phyloP scores from a whole-genome alignment of 495 filamentous ascomycete genomes.

The Penicillium dipodomyicola region DNA sequence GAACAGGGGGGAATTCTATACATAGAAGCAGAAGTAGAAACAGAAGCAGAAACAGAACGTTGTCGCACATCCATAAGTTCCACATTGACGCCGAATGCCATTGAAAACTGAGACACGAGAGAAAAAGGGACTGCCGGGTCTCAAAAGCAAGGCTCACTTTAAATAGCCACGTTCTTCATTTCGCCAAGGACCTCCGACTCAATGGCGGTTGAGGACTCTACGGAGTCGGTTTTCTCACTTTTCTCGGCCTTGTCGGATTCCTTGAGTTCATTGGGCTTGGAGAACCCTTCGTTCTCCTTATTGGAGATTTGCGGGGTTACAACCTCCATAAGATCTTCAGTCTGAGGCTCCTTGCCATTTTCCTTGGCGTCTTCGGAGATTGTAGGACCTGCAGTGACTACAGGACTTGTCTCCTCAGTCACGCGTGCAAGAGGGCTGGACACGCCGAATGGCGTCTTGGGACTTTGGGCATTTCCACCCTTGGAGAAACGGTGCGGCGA shows the following conservation, averaged over 20 bases:
- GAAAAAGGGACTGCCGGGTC: constrained; percentile 12
- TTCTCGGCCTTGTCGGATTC: constrained; percentile 36
- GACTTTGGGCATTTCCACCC: constrained; percentile 46
- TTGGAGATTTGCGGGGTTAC: constrained; percentile 42
- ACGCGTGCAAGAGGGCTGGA: constrained; percentile 55
- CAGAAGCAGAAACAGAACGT: constrained; percentile 18
- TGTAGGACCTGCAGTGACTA: constrained; percentile 33
- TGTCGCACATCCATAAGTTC: constrained; percentile 26
- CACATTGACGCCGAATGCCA: constrained; percentile 31
- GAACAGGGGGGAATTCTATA: constrained; percentile 28
- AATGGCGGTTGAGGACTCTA: constrained; percentile 28
- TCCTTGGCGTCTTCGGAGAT: constrained; percentile 37
- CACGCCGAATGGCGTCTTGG: constrained; percentile 49
- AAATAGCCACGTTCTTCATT: constrained; percentile 59
- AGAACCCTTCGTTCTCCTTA: constrained; percentile 37
- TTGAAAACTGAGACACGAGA: constrained; percentile 19
- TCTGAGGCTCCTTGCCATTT: constrained; percentile 29
- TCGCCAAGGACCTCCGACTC: constrained; percentile 48
- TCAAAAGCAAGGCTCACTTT: constrained; percentile 17
- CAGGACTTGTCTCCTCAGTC: constrained; percentile 47
- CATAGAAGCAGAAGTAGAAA: constrained; percentile 17
- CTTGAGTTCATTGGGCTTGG: constrained; percentile 23
- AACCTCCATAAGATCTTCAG: constrained; percentile 48
- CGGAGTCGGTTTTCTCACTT: constrained; percentile 22
- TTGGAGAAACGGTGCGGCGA: constrained; percentile 53